Evolutionary conservation across 495 filamentous ascomycete species (phyloP), one percentile per base, ranked within the genome.

Genomic region (Penicillium coffeae): DNA sequence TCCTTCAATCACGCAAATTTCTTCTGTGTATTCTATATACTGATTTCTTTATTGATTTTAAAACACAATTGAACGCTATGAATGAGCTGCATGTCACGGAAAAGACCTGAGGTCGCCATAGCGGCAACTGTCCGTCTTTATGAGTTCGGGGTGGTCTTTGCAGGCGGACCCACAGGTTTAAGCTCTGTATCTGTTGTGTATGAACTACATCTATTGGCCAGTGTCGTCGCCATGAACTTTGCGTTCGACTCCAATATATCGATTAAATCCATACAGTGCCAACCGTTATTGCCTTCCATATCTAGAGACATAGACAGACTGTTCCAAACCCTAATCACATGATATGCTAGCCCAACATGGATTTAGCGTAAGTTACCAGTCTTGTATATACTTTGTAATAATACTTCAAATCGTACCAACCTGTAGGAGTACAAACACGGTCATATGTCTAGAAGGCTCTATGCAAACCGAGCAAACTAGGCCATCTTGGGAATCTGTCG

Each of bases 201-300:
- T 30, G 4, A 30, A 30, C 4, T 30, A 30, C 10, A 30, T 30
- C 25, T 30, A 30, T 30, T 30, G 25, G 10, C 25, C 25, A 30
- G 25, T 30, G 10, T 30, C 25, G 25, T 30, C 10, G 25, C 25
- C 25, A 10, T 30, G 4, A 30, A 30, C 10, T 30, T 30, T 30
- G 4, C 25, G 10, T 4, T 30, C 25, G 10, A 30, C 25, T 30
- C 25, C 25, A 10, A 30, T 30, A 10, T 30, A 30, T 30, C 25
- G 10, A 30, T 10, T 30, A 30, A n/a, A n/a, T n/a, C n/a, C n/a
- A n/a, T n/a, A n/a, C 30, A 36, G 33, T 36, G 33, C 33, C 49
- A 43, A 14, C 49, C 49, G 43, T 52, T 52, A 42, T 47, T 52
- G 49, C 49, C 42, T 52, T 52, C 49, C 33, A 52, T 52, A 42